Percentiles rank a stretch among this genome's conserved stretches.
Evolutionary conservation across 1,284 basidiomycete genomes (phyloP).

Genomic region (Trametes pubescens): DNA sequence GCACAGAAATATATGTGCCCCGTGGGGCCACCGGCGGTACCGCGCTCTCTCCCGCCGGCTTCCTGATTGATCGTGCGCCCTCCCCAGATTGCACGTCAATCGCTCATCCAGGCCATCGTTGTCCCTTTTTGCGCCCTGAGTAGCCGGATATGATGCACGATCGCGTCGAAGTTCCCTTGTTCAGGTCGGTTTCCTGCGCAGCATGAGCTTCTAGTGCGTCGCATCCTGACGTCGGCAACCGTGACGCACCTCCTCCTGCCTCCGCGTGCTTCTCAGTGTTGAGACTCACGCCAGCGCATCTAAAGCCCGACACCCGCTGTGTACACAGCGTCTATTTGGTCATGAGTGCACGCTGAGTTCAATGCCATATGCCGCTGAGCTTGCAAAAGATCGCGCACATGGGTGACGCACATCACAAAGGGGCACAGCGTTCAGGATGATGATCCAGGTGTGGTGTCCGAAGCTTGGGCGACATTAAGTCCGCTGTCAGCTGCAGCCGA

Average conservation of each 20-base stretch:
- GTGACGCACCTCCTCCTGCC: not conserved
- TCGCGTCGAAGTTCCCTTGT: constrained; percentile 14
- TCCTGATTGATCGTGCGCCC: no score
- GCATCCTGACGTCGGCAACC: not conserved
- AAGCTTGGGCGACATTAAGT: not conserved
- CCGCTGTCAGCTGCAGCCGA: not conserved
- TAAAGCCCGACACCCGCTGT: not conserved
- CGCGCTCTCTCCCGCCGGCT: not conserved
- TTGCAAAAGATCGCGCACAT: constrained; percentile 1
- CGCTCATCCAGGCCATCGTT: constrained; percentile 19
- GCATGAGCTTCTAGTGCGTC: constrained; percentile 11
- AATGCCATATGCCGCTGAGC: not conserved
- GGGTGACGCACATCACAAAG: not conserved
- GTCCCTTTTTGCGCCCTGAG: constrained; percentile 8
- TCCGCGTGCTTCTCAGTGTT: not conserved
- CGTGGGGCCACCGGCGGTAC: constrained; percentile 14
- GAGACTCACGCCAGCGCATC: not conserved
- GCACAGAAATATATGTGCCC: constrained; percentile 9
- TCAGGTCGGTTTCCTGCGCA: not conserved
- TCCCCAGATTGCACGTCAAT: constrained; percentile 16
- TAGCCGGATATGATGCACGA: constrained; percentile 22
- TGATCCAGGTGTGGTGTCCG: not conserved
- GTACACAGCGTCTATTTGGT: not conserved
- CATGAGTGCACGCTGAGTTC: not conserved
- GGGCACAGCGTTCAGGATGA: not conserved